Percentiles rank a stretch among this genome's conserved stretches.
These are phyloP conservation scores for Glaciozyma martinii DNA, from an alignment of 768 basidiomycete species.

Conservation along the genomic window DNA sequence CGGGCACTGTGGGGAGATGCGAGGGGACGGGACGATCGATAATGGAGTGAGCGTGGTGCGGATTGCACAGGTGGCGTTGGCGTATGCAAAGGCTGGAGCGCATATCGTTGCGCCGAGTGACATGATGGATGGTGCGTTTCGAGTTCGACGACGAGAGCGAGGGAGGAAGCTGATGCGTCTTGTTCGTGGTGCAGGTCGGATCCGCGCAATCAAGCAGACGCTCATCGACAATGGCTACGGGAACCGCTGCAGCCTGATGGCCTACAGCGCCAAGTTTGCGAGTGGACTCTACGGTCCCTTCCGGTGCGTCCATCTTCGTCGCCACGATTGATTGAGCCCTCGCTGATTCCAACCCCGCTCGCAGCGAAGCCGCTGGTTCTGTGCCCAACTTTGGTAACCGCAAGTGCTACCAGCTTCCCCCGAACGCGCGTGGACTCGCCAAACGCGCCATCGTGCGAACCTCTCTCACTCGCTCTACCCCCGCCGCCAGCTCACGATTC, in stretches of 20 bases:
- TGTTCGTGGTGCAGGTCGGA: slow-evolving; percentile 42
- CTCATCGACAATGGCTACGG: slow-evolving; percentile 75
- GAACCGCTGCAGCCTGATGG: slow-evolving; percentile 87
- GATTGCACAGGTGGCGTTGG: slow-evolving; percentile 82
- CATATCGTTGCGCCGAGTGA: slow-evolving; percentile 98
- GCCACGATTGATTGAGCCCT: not conserved
- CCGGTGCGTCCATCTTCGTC: slow-evolving; percentile 48
- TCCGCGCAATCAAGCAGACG: slow-evolving; percentile 75
- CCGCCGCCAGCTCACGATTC: slow-evolving; percentile 5
- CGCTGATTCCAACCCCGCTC: not conserved
- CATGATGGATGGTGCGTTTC: slow-evolving; percentile 83
- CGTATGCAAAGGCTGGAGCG: slow-evolving; percentile 89
- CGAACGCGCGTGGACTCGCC: slow-evolving; percentile 76
- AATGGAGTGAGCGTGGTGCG: slow-evolving; percentile 69
- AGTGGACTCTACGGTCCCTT: slow-evolving; percentile 93
- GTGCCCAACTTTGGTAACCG: slow-evolving; percentile 89
- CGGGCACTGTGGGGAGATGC: slow-evolving; percentile 79
- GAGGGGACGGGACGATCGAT: slow-evolving; percentile 66
- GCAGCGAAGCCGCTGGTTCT: slow-evolving; percentile 92
- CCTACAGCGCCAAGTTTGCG: slow-evolving; percentile 95
- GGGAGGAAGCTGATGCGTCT: not conserved
- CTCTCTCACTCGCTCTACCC: not conserved
- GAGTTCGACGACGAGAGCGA: not conserved
- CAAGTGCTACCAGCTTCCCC: slow-evolving; percentile 97
- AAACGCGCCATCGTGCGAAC: slow-evolving; percentile 71